A percentile compares a stretch with the other conserved stretches of the same genome.
Conservation (phyloP, 108 stramenopile species). For the Skeletonema potamos region DNA sequence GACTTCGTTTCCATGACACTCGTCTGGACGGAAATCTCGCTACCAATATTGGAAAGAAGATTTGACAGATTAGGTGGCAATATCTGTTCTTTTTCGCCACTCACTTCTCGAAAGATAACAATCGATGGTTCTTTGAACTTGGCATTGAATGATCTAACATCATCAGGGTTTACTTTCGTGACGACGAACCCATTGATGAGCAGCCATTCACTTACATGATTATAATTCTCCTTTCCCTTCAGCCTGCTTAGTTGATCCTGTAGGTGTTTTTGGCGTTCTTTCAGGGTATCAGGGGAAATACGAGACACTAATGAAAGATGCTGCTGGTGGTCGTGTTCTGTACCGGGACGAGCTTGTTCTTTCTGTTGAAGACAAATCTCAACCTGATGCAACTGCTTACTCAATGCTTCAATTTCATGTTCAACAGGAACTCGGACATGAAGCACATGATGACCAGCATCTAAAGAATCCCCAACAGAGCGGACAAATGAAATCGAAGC, state of each 20-base stretch:
- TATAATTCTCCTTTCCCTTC: conserved; percentile 2
- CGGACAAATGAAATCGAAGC: conserved; percentile 62
- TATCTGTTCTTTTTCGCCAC: conserved; percentile 3
- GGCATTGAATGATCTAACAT: conserved; percentile 76
- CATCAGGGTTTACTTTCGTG: conserved; percentile 52
- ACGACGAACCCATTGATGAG: conserved; percentile 83
- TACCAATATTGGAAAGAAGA: background rate
- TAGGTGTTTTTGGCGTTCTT: conserved; percentile 23
- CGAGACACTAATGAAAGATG: conserved; percentile 23
- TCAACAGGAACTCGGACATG: conserved; percentile 55
- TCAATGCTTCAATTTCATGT: conserved; percentile 43
- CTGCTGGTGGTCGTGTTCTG: conserved; percentile 3
- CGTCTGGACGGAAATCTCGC: conserved; percentile 23
- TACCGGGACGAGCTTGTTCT: conserved; percentile 1
- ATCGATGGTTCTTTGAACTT: conserved; percentile 76
- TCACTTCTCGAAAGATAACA: conserved; percentile 30
- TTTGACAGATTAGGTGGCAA: background rate
- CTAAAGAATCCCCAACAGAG: background rate
- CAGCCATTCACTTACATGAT: conserved; percentile 58
- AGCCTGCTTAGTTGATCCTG: conserved; percentile 28
- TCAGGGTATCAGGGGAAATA: conserved; percentile 9
- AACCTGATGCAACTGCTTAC: conserved; percentile 36
- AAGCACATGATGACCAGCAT: conserved; percentile 73
- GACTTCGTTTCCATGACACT: conserved; percentile 69
- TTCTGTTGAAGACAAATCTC: conserved; percentile 19